Base-by-base conservation (phyloP, 2,329 filamentous ascomycete genomes). In the Diaporthe sp. region DNA sequence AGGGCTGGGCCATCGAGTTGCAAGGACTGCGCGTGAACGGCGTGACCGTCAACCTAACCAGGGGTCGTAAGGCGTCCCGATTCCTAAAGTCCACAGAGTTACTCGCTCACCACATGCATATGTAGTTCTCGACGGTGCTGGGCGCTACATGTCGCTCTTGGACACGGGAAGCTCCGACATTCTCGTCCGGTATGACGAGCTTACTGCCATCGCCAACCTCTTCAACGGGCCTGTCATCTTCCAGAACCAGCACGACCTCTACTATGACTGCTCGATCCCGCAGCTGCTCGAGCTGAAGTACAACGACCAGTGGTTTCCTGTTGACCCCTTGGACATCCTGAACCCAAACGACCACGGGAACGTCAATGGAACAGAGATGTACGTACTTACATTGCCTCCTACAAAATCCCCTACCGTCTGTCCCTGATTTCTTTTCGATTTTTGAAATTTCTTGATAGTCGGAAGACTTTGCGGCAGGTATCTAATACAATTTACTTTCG, bases 201-300 rank as follows among this genome's bases (percentile, higher is more conserved):
- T 68, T 17, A 22, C 12, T 7, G 44, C 62, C 7, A 68, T 68
- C 4, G 28, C 62, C 46, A n/a, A 49, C 31, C 62, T 68, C 22
- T 68, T 68, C 62, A 68, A 68, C 12, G 62, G 62, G 6, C 62
- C 62, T 0, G 31, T 53, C n/a, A 51, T 51, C 46, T 68, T 68
- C n/a, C 10, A 68, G 31, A 68, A 68, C 28, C 4, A 51, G 13
- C 62, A 68, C 62, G 62, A 68, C 31, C 31, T 68, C 22, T 68
- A 68, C 62, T 68, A 39, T 3, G 62, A 68, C 62, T 68, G 62
- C 44, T 68, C 62, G 44, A 51, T 68, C 31, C 62, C 62, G 28
- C 62, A 68, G 62, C 44, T 68, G 28, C 62, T 68, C 13, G 62
- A 68, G 46, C 62, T 68, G 13, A 25, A 19, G 3, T 68, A 68